Conservation (phyloP, 176 grass and related monocot species). For the Phoenix dactylifera region DNA sequence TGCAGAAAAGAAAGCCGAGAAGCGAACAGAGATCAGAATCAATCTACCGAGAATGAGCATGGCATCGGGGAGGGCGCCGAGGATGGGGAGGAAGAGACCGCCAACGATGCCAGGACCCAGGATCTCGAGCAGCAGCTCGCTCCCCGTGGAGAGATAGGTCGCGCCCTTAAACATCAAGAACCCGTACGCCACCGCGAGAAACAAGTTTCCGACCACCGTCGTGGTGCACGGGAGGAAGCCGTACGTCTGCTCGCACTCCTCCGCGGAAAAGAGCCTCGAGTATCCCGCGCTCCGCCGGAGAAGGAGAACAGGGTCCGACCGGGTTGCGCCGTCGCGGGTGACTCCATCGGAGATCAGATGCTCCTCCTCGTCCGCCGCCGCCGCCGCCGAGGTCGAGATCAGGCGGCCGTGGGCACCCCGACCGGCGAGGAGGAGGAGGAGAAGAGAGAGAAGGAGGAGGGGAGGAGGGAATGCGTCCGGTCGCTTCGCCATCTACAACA, state of each 20-base stretch:
- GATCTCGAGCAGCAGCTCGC: conserved; percentile 86
- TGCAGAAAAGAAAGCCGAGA: conserved; percentile 2
- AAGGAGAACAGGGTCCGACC: conserved; percentile 25
- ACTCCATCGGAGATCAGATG: conserved; percentile 27
- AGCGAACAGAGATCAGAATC: neutral
- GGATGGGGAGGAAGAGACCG: conserved; percentile 89
- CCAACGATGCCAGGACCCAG: conserved; percentile 91
- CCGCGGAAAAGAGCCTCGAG: neutral
- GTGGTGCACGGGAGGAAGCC: conserved; percentile 88
- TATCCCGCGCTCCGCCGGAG: conserved; percentile 7
- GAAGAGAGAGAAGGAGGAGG: conserved; percentile 30
- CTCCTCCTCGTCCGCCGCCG: conserved; percentile 2
- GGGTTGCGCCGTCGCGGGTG: neutral
- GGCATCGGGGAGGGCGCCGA: conserved; percentile 83
- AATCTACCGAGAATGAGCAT: conserved; percentile 72
- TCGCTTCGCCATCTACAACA: too few species aligned
- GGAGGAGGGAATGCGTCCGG: conserved; percentile 14
- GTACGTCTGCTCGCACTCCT: conserved; percentile 76
- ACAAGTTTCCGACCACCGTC: conserved; percentile 73
- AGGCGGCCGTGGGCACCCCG: conserved; percentile 41
- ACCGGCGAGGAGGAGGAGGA: conserved; percentile 37
- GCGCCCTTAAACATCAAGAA: conserved; percentile 93
- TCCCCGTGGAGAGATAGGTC: conserved; percentile 69
- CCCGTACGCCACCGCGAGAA: conserved; percentile 64
- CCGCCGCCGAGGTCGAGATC: conserved; percentile 21